These are phyloP conservation scores for Amauroascus verrucosus DNA, from an alignment of 2,329 filamentous ascomycete species.

Conservation along the genomic window DNA sequence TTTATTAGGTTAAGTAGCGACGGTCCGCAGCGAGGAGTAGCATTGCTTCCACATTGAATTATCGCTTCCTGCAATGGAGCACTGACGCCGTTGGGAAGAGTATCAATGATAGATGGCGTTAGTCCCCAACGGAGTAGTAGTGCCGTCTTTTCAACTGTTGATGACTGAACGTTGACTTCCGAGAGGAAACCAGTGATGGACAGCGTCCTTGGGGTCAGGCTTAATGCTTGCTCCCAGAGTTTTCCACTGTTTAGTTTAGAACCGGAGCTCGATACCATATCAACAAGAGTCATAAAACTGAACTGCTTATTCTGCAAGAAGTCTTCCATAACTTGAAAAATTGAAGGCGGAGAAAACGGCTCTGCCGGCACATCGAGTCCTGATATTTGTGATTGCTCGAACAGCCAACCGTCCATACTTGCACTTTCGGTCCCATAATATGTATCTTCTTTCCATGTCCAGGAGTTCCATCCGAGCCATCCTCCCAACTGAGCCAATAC, in stretches of 20 bases:
- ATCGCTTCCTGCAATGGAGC: conserved; percentile 75
- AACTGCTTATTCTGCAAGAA: conserved; percentile 27
- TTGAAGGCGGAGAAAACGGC: conserved; percentile 48
- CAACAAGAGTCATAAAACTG: conserved; percentile 43
- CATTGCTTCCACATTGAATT: conserved; percentile 69
- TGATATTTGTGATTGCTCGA: conserved; percentile 44
- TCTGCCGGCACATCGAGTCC: conserved; percentile 38
- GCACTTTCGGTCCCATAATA: conserved; percentile 54
- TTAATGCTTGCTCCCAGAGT: conserved; percentile 31
- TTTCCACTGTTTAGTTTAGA: conserved; percentile 23
- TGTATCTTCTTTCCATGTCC: conserved; percentile 43
- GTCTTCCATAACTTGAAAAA: conserved; percentile 46
- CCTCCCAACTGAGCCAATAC: conserved; percentile 68
- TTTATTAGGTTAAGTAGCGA: conserved; percentile 65
- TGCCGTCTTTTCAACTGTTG: conserved; percentile 57
- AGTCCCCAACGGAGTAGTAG: conserved; percentile 63
- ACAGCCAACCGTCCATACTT: conserved; percentile 44
- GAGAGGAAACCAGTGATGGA: conserved; percentile 60
- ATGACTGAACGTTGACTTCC: conserved; percentile 41
- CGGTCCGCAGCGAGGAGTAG: conserved; percentile 64
- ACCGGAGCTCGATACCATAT: conserved; percentile 34
- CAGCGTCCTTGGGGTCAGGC: conserved; percentile 53
- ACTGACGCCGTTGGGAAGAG: conserved; percentile 73
- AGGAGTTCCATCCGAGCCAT: conserved; percentile 68
- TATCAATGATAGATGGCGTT: conserved; percentile 55